These are phyloP conservation scores for Protomyces inouyei DNA, from an alignment of 1,139 yeast species.

Conservation along the genomic window DNA sequence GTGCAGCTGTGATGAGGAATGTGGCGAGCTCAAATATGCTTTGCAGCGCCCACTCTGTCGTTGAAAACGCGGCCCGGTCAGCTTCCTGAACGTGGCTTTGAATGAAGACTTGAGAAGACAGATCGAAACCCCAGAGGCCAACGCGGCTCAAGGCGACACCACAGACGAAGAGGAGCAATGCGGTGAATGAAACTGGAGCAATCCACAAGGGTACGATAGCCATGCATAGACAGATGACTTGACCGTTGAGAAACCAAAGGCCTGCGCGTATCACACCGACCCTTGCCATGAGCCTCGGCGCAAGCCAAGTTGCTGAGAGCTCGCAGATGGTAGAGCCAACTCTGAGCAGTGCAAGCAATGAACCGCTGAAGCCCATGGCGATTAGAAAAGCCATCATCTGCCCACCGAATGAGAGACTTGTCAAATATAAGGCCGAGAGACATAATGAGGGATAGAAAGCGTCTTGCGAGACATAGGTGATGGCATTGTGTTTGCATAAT, in stretches of 20 bases:
- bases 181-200: neutral
- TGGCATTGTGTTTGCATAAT: neutral
- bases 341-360: neutral
- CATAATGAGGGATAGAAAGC: neutral
- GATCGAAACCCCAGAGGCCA: neutral
- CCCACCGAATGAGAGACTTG: neutral
- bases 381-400: neutral
- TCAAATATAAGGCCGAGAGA: neutral
- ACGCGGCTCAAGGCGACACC: neutral
- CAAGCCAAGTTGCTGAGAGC: neutral
- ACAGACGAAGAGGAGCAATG: neutral
- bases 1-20: neutral
- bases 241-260: neutral
- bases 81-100: neutral
- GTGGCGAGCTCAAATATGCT: neutral
- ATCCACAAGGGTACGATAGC: neutral
- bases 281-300: neutral
- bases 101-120: neutral
- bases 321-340: neutral
- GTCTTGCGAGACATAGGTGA: neutral
- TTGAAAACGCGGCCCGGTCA: neutral
- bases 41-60: neutral
- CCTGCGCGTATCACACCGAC: neutral
- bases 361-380: neutral
- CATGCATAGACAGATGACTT: neutral